Percentiles rank a stretch among this genome's conserved stretches.
Conservation (phyloP, 192 early-diverging fungal species). For the Bifiguratus adelaidae region DNA sequence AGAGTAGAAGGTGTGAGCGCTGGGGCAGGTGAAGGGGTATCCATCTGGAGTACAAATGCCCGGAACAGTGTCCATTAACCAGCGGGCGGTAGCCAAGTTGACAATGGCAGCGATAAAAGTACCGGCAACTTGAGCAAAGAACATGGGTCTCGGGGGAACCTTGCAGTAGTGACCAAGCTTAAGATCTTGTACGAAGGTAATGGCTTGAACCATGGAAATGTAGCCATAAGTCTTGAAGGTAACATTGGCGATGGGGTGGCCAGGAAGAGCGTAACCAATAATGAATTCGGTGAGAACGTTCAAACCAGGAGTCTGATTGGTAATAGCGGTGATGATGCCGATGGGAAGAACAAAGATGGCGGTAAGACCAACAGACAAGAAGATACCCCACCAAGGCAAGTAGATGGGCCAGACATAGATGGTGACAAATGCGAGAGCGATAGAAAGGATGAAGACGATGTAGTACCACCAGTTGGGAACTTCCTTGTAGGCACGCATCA, state of each 20-base stretch:
- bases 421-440: slow-evolving; percentile 31
- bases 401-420: slow-evolving; percentile 40
- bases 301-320: slow-evolving; percentile 64
- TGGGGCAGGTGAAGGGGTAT: slow-evolving; percentile 34
- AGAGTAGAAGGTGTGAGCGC: slow-evolving; percentile 46
- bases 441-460: slow-evolving; percentile 24
- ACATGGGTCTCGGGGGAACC: slow-evolving; percentile 56
- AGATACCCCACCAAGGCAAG: slow-evolving; percentile 71
- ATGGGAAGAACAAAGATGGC: slow-evolving; percentile 65
- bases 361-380: slow-evolving; percentile 46
- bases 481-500: slow-evolving; percentile 67
- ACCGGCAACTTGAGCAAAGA: slow-evolving; percentile 42
- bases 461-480: slow-evolving; percentile 55
- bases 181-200: slow-evolving; percentile 61
- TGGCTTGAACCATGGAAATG: slow-evolving; percentile 69
- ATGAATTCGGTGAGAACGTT: slow-evolving; percentile 85
- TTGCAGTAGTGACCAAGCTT: slow-evolving; percentile 76
- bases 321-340: slow-evolving; percentile 71
- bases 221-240: slow-evolving; percentile 82
- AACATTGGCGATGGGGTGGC: slow-evolving; percentile 72
- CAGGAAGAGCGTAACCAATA: slow-evolving; percentile 70
- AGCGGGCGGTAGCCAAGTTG: slow-evolving; percentile 31
- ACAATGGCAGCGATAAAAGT: slow-evolving; percentile 46
- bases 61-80: slow-evolving; percentile 28
- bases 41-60: slow-evolving; percentile 26